A percentile compares a stretch with the other conserved stretches of the same genome.
These are phyloP conservation scores for Nannizzia gypsea DNA, from an alignment of 2,329 filamentous ascomycete genomes.

Conservation along the genomic window DNA sequence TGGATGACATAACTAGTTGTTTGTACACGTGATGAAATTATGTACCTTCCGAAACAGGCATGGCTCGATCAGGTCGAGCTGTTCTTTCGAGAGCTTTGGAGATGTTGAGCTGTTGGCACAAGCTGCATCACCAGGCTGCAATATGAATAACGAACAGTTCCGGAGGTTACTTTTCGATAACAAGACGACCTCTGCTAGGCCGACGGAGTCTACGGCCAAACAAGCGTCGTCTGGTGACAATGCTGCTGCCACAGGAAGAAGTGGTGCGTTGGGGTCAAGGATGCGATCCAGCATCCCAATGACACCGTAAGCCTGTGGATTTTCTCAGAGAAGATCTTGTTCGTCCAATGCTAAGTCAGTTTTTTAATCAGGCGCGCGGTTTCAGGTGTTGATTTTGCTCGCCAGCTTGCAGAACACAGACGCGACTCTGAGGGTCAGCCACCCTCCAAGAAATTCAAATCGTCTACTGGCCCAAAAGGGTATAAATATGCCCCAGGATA, in stretches of 20 bases:
- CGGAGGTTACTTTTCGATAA: conserved; percentile 60
- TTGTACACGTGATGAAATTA: too few relatives aligned
- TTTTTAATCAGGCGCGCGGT: conserved; percentile 49
- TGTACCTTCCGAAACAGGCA: too few relatives aligned
- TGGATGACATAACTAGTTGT: too few relatives aligned
- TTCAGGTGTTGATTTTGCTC: conserved; percentile 60
- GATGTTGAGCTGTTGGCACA: not conserved
- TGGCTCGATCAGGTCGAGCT: too few relatives aligned
- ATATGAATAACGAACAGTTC: conserved; percentile 95
- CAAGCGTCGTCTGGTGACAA: conserved; percentile 17
- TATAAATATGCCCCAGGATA: conserved; percentile 70
- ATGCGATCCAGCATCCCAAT: conserved; percentile 76
- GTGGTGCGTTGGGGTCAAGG: conserved; percentile 57
- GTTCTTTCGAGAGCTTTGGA: too few relatives aligned
- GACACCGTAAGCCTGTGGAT: conserved; percentile 59
- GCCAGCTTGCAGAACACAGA: conserved; percentile 66
- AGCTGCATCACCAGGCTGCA: not conserved
- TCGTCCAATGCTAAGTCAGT: not conserved
- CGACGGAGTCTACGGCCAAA: conserved; percentile 13
- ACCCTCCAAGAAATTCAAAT: conserved; percentile 61
- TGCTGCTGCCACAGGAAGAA: conserved; percentile 39
- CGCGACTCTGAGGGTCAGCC: conserved; percentile 41
- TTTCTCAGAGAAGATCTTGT: not conserved
- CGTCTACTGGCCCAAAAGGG: conserved; percentile 66
- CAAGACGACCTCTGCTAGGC: conserved; percentile 29